These are phyloP conservation scores for Sphaerulina populicola DNA, from an alignment of 2,329 filamentous ascomycete genomes.

Conservation along the genomic window DNA sequence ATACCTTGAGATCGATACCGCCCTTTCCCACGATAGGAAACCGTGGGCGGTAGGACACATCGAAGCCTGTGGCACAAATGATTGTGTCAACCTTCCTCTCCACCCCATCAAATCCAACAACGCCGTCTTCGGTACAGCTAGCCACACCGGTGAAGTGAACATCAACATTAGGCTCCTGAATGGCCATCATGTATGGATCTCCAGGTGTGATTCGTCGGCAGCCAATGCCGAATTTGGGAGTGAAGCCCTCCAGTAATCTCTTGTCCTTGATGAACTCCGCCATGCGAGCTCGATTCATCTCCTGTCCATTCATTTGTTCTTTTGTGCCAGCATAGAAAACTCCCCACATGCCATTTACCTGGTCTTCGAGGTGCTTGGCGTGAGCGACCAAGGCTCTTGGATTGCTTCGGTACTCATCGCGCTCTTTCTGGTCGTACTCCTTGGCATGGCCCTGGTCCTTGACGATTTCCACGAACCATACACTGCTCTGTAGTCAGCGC, in stretches of 20 bases:
- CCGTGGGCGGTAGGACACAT: constrained; percentile 38
- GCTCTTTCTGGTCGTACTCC: constrained; percentile 39
- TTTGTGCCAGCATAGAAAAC: constrained; percentile 40
- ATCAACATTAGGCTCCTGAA: constrained; percentile 45
- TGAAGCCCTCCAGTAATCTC: constrained; percentile 42
- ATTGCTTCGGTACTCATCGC: constrained; percentile 37
- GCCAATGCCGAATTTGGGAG: constrained; percentile 40
- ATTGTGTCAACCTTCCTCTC: constrained; percentile 39
- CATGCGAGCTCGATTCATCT: constrained; percentile 34
- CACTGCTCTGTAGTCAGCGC: constrained; percentile 2
- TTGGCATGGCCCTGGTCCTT: constrained; percentile 41
- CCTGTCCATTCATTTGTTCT: constrained; percentile 37
- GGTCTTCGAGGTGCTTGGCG: constrained; percentile 29
- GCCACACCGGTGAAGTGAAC: constrained; percentile 44
- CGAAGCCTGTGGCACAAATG: constrained; percentile 42
- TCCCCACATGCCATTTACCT: constrained; percentile 43
- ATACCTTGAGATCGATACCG: constrained; percentile 33
- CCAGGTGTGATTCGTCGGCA: constrained; percentile 44
- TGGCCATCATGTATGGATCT: constrained; percentile 45
- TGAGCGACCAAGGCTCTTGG: constrained; percentile 38
- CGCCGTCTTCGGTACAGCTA: constrained; percentile 40
- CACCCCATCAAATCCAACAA: constrained; percentile 38
- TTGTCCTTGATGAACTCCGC: constrained; percentile 46
- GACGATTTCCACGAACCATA: constrained; percentile 38
- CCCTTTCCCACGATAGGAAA: constrained; percentile 39